Conservation (phyloP, 331 rosid genomes). For the Cydonia oblonga region DNA sequence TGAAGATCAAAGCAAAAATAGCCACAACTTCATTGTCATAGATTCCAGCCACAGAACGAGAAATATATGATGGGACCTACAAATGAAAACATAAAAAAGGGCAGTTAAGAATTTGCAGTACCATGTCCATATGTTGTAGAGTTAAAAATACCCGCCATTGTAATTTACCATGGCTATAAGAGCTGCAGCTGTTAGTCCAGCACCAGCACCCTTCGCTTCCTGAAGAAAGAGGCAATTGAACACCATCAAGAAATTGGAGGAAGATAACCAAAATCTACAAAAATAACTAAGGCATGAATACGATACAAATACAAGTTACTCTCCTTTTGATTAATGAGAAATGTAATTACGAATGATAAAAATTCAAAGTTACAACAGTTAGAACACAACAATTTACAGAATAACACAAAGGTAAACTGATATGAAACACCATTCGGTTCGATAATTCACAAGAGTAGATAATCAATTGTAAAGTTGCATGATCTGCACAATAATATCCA, state of each 20-base stretch:
- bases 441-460: neutral
- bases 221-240: slow-evolving; percentile 20
- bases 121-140: neutral
- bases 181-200: slow-evolving; percentile 91
- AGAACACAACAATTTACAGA: neutral
- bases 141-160: slow-evolving; percentile 13
- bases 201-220: slow-evolving; percentile 96
- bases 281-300: slow-evolving; percentile 3
- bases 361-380: neutral
- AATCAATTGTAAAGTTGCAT: neutral
- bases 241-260: slow-evolving; percentile 13
- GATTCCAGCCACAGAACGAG: slow-evolving; percentile 99
- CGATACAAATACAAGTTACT: neutral
- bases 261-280: neutral
- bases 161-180: slow-evolving; percentile 86
- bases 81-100: slow-evolving; percentile 13
- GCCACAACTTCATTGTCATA: slow-evolving; percentile 99
- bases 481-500: neutral
- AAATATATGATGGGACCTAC: slow-evolving; percentile 94
- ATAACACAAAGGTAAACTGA: neutral
- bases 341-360: neutral
- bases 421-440: neutral
- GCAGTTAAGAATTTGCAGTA: slow-evolving; percentile 2
- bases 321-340: neutral
- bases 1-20: slow-evolving; percentile 91